Percentiles rank a stretch among this genome's conserved stretches.
These are phyloP conservation scores for Mycena capillaripes DNA, from an alignment of 768 basidiomycete species.

Conservation along the genomic window DNA sequence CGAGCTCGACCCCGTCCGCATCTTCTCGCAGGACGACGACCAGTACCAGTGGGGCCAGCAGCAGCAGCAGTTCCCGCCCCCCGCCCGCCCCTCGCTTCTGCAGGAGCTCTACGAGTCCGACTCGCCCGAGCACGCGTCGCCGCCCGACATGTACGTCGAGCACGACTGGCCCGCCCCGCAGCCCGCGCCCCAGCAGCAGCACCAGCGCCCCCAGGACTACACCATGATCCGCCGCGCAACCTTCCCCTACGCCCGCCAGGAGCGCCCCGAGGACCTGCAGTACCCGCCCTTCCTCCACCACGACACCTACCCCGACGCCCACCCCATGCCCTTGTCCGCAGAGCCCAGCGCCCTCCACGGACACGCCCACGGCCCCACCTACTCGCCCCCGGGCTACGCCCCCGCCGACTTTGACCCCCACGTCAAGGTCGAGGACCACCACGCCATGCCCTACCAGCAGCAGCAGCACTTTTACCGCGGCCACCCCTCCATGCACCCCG, in stretches of 20 bases:
- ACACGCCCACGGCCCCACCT: constrained; percentile 41
- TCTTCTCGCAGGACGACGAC: constrained; percentile 59
- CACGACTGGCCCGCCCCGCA: constrained; percentile 38
- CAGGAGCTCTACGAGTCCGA: constrained; percentile 81
- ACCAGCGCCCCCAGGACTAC: constrained; percentile 57
- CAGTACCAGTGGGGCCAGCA: constrained; percentile 39
- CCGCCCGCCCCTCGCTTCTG: constrained; percentile 67
- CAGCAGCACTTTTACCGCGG: constrained; percentile 46
- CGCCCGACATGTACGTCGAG: constrained; percentile 47
- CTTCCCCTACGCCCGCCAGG: constrained; percentile 83
- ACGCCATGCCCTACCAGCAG: constrained; percentile 67
- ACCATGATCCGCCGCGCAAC: constrained; percentile 74
- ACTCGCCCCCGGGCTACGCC: constrained; percentile 61
- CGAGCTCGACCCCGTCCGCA: constrained; percentile 59
- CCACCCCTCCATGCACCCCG: constrained; percentile 41
- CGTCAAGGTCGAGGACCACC: constrained; percentile 86
- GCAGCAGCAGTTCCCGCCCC: neutral
- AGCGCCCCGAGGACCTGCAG: constrained; percentile 64
- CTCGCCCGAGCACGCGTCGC: constrained; percentile 51
- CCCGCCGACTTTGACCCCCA: constrained; percentile 57
- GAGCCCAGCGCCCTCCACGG: constrained; percentile 49
- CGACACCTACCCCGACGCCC: constrained; percentile 44
- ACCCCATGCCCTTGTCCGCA: constrained; percentile 41
- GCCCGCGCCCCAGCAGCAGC: constrained; percentile 12
- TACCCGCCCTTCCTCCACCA: constrained; percentile 61